Evolutionary conservation across 768 basidiomycete genomes (phyloP), one percentile per base, ranked within the genome.

Genomic region (Mycena kentingensis): DNA sequence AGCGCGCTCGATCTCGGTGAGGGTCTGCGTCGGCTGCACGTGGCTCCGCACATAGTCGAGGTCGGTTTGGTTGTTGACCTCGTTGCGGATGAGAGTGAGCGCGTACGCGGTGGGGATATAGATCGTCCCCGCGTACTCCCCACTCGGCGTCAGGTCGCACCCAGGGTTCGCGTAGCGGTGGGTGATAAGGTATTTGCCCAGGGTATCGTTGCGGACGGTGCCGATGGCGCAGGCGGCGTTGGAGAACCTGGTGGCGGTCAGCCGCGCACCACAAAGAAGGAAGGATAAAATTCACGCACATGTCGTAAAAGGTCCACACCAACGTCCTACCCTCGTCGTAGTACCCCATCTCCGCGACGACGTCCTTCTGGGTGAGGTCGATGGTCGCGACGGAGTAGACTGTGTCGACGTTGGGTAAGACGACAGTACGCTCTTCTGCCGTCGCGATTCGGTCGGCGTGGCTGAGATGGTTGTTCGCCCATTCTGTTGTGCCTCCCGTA

Each of bases 301-400:
- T 3, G 18, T 55, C 54, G 44, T 55, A 55, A 29, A 55, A 55
- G 5, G 54, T 44, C 43, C 34, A 55, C 1, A 55, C 54, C 21
- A 55, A 2, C 49, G 48, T 2, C 48, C 54, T 4, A 28, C 24
- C 6, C 34, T 32, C 43, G 41, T 11, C 1, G 29, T 7, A 10
- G 49, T n/a, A n/a, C n/a, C n/a, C 44, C 31, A 56, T 51, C 4
- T 49, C 43, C 5, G 29, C 38, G 41, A 56, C 32, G 27, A 56
- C 13, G 16, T 56, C 49, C n/a, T 38, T 27, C 16, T 4, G n/a
- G 16, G 55, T 51, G 5, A 56, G 45, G 29, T 56, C 55, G 8
- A 56, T 15, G 1, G 47, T 0, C 11, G 15, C 50, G 10, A 19
- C 41, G 2, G 49, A 51, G 49, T 56, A 56, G 16, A 56, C 31